These are phyloP conservation scores for Blepharisma undulans DNA, from an alignment of 169 alveolate genomes.

Conservation along the genomic window DNA sequence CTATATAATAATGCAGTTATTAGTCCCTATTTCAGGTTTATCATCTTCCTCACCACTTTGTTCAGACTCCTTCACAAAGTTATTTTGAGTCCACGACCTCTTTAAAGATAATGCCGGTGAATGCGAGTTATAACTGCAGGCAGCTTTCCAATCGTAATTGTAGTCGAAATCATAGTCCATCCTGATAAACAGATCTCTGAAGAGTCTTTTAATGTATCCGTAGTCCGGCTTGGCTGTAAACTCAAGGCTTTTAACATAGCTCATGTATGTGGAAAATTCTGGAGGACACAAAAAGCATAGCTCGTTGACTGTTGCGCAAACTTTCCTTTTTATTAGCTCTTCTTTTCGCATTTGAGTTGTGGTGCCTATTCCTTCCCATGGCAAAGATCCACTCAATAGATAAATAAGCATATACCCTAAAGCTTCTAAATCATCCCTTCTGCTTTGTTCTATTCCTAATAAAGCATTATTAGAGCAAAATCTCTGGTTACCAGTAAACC, in stretches of 20 bases:
- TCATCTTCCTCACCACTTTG: neutral
- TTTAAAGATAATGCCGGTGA: neutral
- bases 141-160: slow-evolving; percentile 48
- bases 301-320: slow-evolving; percentile 61
- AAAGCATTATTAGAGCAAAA: neutral
- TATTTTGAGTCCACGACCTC: neutral
- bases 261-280: slow-evolving; percentile 63
- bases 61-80: neutral
- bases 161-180: slow-evolving; percentile 48
- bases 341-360: slow-evolving; percentile 56
- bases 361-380: slow-evolving; percentile 43
- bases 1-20: neutral
- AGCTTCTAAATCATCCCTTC: neutral
- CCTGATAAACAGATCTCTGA: slow-evolving; percentile 39
- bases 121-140: neutral
- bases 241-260: slow-evolving; percentile 67
- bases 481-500: neutral
- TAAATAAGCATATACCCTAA: slow-evolving; percentile 55
- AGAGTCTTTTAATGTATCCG: slow-evolving; percentile 58
- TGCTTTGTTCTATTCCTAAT: neutral
- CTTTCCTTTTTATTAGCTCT: slow-evolving; percentile 56
- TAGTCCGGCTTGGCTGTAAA: slow-evolving; percentile 80
- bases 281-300: slow-evolving; percentile 69
- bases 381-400: slow-evolving; percentile 38
- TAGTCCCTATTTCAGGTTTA: neutral